These are phyloP conservation scores for Rosa chinensis DNA, from an alignment of 306 rosid genomes.

Conservation along the genomic window DNA sequence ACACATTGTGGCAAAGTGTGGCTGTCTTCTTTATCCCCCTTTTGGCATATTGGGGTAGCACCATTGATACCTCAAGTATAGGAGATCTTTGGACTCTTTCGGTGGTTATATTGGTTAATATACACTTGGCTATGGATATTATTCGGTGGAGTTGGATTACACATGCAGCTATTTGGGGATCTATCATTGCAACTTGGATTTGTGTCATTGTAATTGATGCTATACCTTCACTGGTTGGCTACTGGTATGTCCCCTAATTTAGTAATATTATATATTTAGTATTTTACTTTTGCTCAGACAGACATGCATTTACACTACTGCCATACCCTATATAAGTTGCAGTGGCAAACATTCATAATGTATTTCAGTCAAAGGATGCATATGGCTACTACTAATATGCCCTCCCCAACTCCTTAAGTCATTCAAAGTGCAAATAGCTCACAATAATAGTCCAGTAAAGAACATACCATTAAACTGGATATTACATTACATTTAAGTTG, in stretches of 20 bases:
- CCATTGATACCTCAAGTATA: conserved; percentile 61
- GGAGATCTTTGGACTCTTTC: conserved; percentile 98
- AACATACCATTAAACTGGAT: not conserved
- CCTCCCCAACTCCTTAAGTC: not conserved
- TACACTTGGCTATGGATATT: conserved; percentile 94
- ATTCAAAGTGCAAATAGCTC: not conserved
- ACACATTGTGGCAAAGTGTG: conserved; percentile 92
- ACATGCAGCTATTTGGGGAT: conserved; percentile 94
- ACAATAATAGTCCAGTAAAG: not conserved
- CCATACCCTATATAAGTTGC: not conserved
- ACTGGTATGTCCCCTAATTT: conserved; percentile 58
- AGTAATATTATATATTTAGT: not conserved
- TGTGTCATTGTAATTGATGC: conserved; percentile 69
- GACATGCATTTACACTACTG: not conserved
- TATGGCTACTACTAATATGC: not conserved
- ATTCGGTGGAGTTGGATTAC: conserved; percentile 71
- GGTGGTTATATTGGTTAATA: conserved; percentile 75
- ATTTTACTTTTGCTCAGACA: not conserved
- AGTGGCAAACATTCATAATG: not conserved
- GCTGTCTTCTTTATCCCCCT: conserved; percentile 72
- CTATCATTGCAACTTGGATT: conserved; percentile 71
- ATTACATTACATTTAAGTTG: not conserved
- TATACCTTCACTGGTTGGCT: conserved; percentile 56
- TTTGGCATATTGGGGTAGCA: conserved; percentile 68
- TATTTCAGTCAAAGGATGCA: not conserved